phyloP scores from a whole-genome alignment of 163 green algal genomes.

The Scenedesmus sp. region DNA sequence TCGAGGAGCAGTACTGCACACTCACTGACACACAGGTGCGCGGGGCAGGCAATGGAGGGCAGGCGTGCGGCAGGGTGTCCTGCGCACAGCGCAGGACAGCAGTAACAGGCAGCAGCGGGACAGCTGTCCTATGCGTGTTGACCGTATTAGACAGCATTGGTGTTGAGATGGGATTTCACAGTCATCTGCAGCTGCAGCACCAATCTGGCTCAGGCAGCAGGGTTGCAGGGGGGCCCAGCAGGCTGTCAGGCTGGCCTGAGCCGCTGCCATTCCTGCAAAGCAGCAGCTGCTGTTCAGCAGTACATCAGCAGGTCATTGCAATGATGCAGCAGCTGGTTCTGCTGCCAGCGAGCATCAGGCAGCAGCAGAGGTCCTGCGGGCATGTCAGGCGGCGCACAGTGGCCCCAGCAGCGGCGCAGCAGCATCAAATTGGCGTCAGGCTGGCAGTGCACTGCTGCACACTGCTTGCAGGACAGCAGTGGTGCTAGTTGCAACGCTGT shows the following conservation, averaged over 20 bases:
- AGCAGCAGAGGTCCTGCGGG: background rate
- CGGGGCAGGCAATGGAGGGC: background rate
- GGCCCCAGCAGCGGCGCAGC: background rate
- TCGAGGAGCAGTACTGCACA: constrained; percentile 96
- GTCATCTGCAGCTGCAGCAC: background rate
- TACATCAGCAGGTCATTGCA: background rate
- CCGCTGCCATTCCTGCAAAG: background rate
- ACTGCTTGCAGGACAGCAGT: constrained; percentile 9
- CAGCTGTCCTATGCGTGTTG: background rate
- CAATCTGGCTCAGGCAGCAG: background rate
- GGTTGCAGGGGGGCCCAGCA: background rate
- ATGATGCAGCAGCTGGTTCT: background rate
- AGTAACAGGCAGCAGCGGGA: background rate
- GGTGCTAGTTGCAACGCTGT: background rate
- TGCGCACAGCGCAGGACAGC: background rate
- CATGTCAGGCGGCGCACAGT: background rate
- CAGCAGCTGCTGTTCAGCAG: background rate
- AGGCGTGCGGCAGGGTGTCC: background rate
- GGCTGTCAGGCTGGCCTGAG: background rate
- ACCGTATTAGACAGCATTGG: background rate
- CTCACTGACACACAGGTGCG: constrained; percentile 96
- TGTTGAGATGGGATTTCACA: background rate
- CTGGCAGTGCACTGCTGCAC: background rate
- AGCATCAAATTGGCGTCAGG: background rate
- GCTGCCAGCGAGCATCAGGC: background rate